Evolutionary conservation across 441 rosid species (phyloP), one percentile per base, ranked within the genome.

Genomic region (Gossypium trilobum): DNA sequence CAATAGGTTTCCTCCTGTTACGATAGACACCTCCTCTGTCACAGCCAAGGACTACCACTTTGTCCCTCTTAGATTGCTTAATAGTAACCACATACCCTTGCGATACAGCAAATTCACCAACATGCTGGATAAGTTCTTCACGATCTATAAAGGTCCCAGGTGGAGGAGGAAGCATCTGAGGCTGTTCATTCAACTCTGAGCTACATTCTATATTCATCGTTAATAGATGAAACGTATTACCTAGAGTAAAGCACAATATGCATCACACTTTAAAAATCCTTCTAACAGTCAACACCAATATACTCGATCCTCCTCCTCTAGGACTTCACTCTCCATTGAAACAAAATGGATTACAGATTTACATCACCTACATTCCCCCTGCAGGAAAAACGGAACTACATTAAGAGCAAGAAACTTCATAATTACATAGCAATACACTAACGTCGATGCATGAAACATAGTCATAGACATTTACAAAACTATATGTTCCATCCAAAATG

Each of bases 31-130:
- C 87, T 23, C 87, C 87, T 72, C 87, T 80, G 67, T 85, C 87
- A 70, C 87, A 85, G 54, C 87, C 87, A 78, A 85, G 86, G 78
- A 85, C 71, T 13, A 82, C 87, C 44, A 82, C 82, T 78, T 72
- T 85, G 73, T 82, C 87, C 78, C 80, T 85, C 83, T 82, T 85
- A 14, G 87, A 85, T 60, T 85, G 85, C 77, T 82, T 85, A 57
- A 85, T 85, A 56, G 87, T 85, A 36, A 85, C 87, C 66, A 85
- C 86, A 67, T 85, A 85, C 16, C 87, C 87, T 77, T 85, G 87
- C 6, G 86, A 71, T 31, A 82, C 71, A 67, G 86, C 83, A 82
- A 85, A 85, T 75, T 85, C 84, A 5, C 86, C 84, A 11, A 80
- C 83, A 69, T 85, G 82, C 42, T 80, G 75, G 70, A 85, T 85